Evolutionary conservation across 2,329 filamentous ascomycete species (phyloP).

Genomic region (Colletotrichum eleusines): DNA sequence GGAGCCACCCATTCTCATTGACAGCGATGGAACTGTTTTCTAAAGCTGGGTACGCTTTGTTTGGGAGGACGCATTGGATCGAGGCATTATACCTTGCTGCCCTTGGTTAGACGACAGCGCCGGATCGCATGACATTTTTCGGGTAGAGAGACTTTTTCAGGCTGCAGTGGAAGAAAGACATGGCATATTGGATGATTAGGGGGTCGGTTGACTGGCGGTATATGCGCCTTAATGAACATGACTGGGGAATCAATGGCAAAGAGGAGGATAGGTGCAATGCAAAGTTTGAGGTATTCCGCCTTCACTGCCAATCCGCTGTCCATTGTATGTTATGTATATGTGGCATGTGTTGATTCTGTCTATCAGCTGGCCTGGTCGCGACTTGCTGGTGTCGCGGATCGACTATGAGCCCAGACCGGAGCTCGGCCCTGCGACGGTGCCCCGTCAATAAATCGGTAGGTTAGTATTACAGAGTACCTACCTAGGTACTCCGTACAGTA

Average conservation of each 20-base stretch:
- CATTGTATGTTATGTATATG: background rate
- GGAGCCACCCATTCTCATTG: constrained; percentile 94
- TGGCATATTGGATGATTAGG: constrained; percentile 15
- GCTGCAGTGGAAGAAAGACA: constrained; percentile 24
- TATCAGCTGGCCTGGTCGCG: background rate
- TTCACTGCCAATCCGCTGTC: background rate
- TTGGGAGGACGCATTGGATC: constrained; percentile 35
- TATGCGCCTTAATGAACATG: constrained; percentile 37
- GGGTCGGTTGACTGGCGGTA: constrained; percentile 15
- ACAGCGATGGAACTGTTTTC: constrained; percentile 97
- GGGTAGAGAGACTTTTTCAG: background rate
- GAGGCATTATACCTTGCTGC: constrained; percentile 38
- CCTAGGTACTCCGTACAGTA: no score
- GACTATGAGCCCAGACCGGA: background rate
- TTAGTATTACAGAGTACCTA: no score
- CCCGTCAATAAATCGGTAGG: no score
- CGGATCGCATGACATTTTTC: constrained; percentile 7
- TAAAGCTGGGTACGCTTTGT: constrained; percentile 57
- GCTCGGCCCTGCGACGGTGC: constrained; percentile 17
- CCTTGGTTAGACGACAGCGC: constrained; percentile 27
- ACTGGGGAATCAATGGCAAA: constrained; percentile 9
- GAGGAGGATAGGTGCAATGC: constrained; percentile 21
- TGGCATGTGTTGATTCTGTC: background rate
- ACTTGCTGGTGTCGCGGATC: background rate
- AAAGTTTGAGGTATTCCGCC: constrained; percentile 18